A percentile compares a stretch with the other conserved stretches of the same genome.
Evolutionary conservation across 2,329 filamentous ascomycete genomes (phyloP).

Genomic region (Macrophomina phaseolina): DNA sequence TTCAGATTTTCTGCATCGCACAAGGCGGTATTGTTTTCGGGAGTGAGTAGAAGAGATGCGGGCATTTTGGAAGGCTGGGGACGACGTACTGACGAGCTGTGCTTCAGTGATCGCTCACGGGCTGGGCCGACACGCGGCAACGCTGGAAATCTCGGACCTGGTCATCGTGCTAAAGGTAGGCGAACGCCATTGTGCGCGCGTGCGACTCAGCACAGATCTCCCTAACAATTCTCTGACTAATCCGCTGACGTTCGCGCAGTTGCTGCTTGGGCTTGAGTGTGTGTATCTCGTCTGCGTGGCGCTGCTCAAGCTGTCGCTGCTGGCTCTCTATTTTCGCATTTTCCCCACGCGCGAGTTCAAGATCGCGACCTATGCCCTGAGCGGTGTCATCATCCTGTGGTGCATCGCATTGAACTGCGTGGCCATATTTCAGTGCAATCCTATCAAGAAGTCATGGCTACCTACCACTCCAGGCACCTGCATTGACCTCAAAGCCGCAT

Average conservation of each 20-base stretch:
- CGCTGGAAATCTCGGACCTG: neutral
- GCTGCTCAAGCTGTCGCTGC: neutral
- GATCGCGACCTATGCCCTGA: neutral
- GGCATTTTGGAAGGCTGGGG: neutral
- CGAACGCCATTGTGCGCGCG: neutral
- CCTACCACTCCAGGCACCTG: neutral
- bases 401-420: neutral
- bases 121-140: neutral
- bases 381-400: neutral
- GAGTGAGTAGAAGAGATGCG: neutral
- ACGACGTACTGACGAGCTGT: neutral
- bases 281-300: neutral
- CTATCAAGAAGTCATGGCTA: neutral
- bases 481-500: neutral
- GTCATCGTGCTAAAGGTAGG: neutral
- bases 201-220: neutral
- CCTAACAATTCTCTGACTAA: neutral
- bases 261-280: neutral
- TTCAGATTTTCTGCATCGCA: neutral
- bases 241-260: neutral
- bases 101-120: neutral
- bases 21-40: neutral
- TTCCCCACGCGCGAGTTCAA: neutral
- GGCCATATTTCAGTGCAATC: neutral
- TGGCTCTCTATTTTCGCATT: neutral